These are phyloP conservation scores for Cyberlindnera euphorbiae DNA, from an alignment of 805 yeast genomes.

Conservation along the genomic window DNA sequence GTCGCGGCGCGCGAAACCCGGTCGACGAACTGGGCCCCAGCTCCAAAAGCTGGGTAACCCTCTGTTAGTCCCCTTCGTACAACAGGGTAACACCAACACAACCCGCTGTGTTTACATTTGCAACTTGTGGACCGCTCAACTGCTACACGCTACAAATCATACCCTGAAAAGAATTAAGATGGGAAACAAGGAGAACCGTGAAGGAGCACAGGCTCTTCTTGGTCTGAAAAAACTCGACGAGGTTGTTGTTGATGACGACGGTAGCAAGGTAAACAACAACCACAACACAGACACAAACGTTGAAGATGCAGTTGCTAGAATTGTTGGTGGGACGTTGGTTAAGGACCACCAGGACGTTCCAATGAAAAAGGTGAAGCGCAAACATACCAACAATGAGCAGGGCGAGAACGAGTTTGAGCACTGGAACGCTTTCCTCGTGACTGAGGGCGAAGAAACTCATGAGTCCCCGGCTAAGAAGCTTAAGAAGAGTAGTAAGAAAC, in stretches of 20 bases:
- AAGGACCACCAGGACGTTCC: slow-evolving; percentile 1
- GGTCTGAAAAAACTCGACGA: slow-evolving; percentile 22
- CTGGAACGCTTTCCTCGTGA: slow-evolving; percentile 26
- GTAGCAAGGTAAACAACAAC: neutral
- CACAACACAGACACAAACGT: slow-evolving; percentile 37
- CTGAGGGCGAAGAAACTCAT: slow-evolving; percentile 20
- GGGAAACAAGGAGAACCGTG: slow-evolving; percentile 20
- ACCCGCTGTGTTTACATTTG: neutral
- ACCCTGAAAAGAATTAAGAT: neutral
- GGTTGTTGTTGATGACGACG: slow-evolving; percentile 3
- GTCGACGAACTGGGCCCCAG: no score
- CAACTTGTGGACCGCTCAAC: no score
- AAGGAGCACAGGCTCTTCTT: slow-evolving; percentile 25
- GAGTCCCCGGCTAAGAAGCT: slow-evolving; percentile 3
- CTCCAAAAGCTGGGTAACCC: no score
- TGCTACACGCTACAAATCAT: neutral
- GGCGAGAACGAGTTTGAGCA: slow-evolving; percentile 26
- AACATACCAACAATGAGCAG: slow-evolving; percentile 18
- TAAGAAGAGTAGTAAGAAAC: slow-evolving; percentile 12
- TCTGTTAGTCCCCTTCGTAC: neutral
- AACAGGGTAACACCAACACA: neutral
- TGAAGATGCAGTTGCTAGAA: slow-evolving; percentile 74
- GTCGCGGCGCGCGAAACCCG: neutral
- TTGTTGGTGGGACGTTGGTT: slow-evolving; percentile 61
- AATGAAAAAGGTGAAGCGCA: slow-evolving; percentile 13